Conservation (phyloP, 176 grass and related monocot species). For the Hsuehochloa calcarea region DNA sequence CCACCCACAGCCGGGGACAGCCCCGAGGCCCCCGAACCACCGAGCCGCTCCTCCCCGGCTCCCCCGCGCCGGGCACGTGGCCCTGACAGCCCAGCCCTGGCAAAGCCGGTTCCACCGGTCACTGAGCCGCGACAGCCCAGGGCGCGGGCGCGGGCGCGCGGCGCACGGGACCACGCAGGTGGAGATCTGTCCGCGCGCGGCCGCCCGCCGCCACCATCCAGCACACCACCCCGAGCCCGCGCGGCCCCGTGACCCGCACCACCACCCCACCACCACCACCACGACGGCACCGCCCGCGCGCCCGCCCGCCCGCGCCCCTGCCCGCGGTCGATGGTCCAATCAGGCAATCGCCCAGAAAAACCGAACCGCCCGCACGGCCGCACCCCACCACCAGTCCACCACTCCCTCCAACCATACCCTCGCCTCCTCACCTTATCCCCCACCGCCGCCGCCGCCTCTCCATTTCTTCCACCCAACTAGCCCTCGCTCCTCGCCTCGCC, state of each 20-base stretch:
- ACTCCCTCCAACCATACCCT: slow-evolving; percentile 39
- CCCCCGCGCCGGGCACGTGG: too few species aligned
- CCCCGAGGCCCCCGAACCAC: background rate
- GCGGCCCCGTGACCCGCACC: slow-evolving; percentile 54
- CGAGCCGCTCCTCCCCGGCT: background rate
- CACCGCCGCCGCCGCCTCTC: slow-evolving; percentile 38
- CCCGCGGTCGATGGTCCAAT: slow-evolving; percentile 41
- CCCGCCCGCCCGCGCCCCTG: background rate
- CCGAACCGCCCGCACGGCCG: slow-evolving; percentile 16
- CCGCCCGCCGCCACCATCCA: slow-evolving; percentile 35
- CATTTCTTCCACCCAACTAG: slow-evolving; percentile 27
- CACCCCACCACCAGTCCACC: slow-evolving; percentile 40
- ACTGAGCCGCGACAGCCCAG: background rate
- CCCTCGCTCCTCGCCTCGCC: slow-evolving; percentile 1
- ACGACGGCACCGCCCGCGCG: slow-evolving; percentile 12
- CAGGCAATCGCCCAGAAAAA: slow-evolving; percentile 51
- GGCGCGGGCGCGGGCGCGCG: background rate
- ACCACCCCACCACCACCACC: slow-evolving; percentile 28
- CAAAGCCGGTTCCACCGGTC: background rate
- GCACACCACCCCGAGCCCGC: background rate
- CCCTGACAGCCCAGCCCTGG: background rate
- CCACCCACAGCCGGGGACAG: background rate
- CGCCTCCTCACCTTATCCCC: slow-evolving; percentile 36
- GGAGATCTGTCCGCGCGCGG: too few species aligned
- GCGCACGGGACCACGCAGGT: too few species aligned